phyloP scores from a whole-genome alignment of 1,139 yeast species.

The Kluyveromyces sp. region DNA sequence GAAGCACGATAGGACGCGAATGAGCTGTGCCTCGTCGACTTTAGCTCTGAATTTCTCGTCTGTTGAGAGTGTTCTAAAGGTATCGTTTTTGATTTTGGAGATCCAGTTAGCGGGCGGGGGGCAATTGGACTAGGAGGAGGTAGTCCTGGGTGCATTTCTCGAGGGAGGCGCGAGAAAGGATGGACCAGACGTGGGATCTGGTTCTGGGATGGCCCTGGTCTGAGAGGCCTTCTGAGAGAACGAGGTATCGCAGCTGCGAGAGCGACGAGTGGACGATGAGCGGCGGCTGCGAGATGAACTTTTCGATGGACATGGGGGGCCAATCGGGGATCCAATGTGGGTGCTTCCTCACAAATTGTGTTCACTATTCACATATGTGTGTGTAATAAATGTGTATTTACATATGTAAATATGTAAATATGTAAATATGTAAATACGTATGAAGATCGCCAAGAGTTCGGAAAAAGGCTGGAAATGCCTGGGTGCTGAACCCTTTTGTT shows the following conservation, averaged over 20 bases:
- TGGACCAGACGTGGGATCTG: conserved; percentile 76
- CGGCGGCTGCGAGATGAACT: conserved; percentile 26
- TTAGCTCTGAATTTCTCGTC: conserved; percentile 57
- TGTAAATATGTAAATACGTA: too few species aligned
- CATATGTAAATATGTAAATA: too few species aligned
- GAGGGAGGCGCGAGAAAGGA: conserved; percentile 59
- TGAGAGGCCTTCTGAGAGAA: conserved; percentile 67
- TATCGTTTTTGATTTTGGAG: conserved; percentile 74
- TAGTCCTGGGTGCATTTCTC: conserved; percentile 47
- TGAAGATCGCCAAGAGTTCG: too few species aligned
- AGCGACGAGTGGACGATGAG: conserved; percentile 58
- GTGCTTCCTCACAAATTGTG: too few species aligned
- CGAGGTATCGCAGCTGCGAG: conserved; percentile 70
- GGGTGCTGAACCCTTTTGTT: too few species aligned
- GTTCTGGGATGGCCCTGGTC: conserved; percentile 48
- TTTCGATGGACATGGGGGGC: conserved; percentile 16
- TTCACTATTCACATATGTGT: too few species aligned
- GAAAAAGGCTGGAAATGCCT: too few species aligned
- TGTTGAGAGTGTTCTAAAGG: conserved; percentile 77
- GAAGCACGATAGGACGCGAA: conserved; percentile 64
- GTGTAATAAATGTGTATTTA: too few species aligned
- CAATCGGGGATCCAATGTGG: not conserved
- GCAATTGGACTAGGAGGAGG: conserved; percentile 45
- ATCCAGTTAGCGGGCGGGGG: conserved; percentile 43
- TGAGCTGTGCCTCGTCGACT: conserved; percentile 62